A percentile compares a stretch with the other conserved stretches of the same genome.
Evolutionary conservation across 345 rosid species (phyloP).

Genomic region (Geranium rotundifolium): DNA sequence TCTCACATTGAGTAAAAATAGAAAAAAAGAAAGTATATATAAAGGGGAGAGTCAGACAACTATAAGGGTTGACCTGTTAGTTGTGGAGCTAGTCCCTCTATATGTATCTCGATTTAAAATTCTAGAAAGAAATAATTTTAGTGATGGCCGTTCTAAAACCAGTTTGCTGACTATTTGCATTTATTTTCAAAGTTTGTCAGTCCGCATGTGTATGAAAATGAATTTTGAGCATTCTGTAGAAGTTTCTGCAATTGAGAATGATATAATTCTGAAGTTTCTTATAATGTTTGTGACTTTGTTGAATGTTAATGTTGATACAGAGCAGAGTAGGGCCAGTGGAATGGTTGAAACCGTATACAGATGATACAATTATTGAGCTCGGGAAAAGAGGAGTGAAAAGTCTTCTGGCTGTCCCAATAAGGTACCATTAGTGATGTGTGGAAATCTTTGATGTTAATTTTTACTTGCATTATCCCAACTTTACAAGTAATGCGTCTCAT

Average conservation of each 20-base stretch:
- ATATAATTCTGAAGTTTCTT: neutral
- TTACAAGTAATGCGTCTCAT: constrained; percentile 10
- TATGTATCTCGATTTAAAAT: too few relatives aligned
- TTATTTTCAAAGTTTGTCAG: too few relatives aligned
- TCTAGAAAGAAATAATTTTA: too few relatives aligned
- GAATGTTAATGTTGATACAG: constrained; percentile 35
- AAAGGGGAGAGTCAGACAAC: too few relatives aligned
- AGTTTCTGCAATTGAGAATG: too few relatives aligned
- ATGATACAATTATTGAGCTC: constrained; percentile 83
- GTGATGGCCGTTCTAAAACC: too few relatives aligned
- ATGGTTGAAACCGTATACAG: constrained; percentile 98
- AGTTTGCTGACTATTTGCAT: neutral
- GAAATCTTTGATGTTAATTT: neutral
- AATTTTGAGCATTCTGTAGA: too few relatives aligned
- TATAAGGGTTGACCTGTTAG: too few relatives aligned
- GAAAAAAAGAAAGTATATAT: too few relatives aligned
- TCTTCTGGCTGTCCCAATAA: constrained; percentile 89
- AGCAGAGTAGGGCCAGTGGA: constrained; percentile 99
- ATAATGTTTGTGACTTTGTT: constrained; percentile 6
- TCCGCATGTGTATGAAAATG: too few relatives aligned
- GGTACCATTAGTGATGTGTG: constrained; percentile 23
- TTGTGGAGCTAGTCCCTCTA: too few relatives aligned
- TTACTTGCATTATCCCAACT: neutral
- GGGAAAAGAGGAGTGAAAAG: constrained; percentile 75
- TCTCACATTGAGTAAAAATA: too few relatives aligned